Base-by-base conservation (phyloP, 306 rosid species). In the Pyrus pyrifolia region DNA sequence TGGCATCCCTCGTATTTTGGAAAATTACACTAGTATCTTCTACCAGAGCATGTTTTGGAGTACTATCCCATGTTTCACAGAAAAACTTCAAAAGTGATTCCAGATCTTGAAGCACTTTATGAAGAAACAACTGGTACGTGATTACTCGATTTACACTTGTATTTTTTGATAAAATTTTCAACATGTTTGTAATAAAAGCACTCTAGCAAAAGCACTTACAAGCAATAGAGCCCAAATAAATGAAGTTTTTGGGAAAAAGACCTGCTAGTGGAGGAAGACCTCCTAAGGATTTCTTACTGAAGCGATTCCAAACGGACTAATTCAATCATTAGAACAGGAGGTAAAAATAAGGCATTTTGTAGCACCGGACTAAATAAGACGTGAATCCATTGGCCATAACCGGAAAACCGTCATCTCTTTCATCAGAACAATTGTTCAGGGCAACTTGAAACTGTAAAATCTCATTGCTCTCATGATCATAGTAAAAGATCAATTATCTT, bases 401-500 rank as follows among this genome's bases (percentile, higher is more conserved):
- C 3, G 58, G 63, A 38, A 40, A 21, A 46, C 59, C 23, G 4
- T 2, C 15, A 23, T 58, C 18, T 19, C n/a, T 25, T 29, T 25
- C 71, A 78, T 58, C 79, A 22, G 62, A 69, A 53, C 68, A 68
- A 18, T 67, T 33, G 45, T 40, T 8, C 5, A 25, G 64, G 9
- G 27, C 15, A 45, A 60, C 57, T 68, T 21, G 70, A 61, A 80
- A 74, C 58, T n/a, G 80, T 67, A 72, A 69, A 45, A 73, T 62
- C 44, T 46, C 53, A 27, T 46, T n/a, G 30, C 51, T 65, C 78
- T 69, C 70, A 66, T 58, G 35, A 58, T 44, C 30, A 60, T 51
- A 35, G 33, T 78, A 27, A 25, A 59, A 57, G 27, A 70, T 27
- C 22, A 35, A 68, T 40, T 68, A 38, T 35, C 78, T 71, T 66